Evolutionary conservation across 2,329 filamentous ascomycete genomes (phyloP), one percentile per base, ranked within the genome.

Genomic region (Penicillium sp.): DNA sequence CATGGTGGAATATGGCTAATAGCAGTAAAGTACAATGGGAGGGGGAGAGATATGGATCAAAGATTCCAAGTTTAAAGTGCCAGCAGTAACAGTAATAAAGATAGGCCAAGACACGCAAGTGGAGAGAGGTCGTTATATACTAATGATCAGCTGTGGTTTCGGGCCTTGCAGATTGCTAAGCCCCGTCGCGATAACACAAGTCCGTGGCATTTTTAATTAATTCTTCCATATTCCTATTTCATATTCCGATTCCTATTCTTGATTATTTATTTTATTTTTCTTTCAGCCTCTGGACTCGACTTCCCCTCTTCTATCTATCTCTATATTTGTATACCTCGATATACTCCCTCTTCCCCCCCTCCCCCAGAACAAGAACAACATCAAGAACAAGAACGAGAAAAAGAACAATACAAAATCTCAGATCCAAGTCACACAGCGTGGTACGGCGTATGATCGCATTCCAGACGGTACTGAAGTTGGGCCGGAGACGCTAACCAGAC

Each of bases 121-220:
- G 45, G 46, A 34, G 38, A 29, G 38, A 31, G 36, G 42, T 56
- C 55, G 61, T 58, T 69, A 70, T 68, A 67, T 43, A 49, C 59
- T 57, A 59, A 55, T 55, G 61, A 65, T 65, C 63, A 62, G 63
- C 63, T 60, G 51, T 29, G 46, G 44, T 39, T 54, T 52, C 38
- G 54, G 60, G 55, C 58, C 58, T 61, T 63, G 61, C 61, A 63
- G 55, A 55, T 48, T 55, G 59, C 62, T 62, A 59, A 63, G 60
- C 60, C 61, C 58, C 56, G 58, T 62, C 45, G 48, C 46, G 58
- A 60, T 60, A 62, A 55, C 54, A 46, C 49, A 24, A 53, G 45
- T 49, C 50, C 50, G 38, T 45, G 13, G 36, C 24, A 39, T 31
- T 47, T 16, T 39, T 29, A 9, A 27, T 53, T 31, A 38, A 24